Evolutionary conservation across 139 green algal species (phyloP).

Genomic region (Micractinium sp.): DNA sequence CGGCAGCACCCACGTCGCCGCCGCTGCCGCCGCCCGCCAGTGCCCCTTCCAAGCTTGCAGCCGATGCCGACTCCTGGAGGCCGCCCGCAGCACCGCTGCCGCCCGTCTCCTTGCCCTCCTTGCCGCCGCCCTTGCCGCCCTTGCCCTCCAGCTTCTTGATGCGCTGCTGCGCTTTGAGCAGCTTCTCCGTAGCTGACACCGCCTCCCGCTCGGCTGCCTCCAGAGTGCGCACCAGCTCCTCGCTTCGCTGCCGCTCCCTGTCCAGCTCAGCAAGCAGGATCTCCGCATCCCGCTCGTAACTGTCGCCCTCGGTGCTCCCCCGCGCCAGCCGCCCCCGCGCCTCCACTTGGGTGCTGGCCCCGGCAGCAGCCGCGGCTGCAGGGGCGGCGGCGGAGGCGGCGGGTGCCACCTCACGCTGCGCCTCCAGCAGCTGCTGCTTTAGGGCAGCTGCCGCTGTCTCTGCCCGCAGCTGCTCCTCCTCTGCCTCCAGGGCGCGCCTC

Average conservation of each 20-base stretch:
- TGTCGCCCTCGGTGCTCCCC: background rate
- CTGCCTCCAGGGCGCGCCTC: slow-evolving; percentile 55
- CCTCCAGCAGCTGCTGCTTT: background rate
- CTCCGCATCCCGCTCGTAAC: slow-evolving; percentile 7
- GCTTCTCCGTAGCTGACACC: slow-evolving; percentile 33
- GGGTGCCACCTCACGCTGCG: slow-evolving; percentile 10
- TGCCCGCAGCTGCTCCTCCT: slow-evolving; percentile 65
- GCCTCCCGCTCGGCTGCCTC: slow-evolving; percentile 30
- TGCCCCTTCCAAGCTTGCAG: background rate
- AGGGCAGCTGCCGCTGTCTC: slow-evolving; percentile 55
- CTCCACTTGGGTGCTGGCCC: background rate
- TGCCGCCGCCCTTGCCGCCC: slow-evolving; percentile 16
- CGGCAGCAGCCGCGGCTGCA: background rate
- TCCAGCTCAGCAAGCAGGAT: slow-evolving; percentile 43
- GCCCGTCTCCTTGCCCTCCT: background rate
- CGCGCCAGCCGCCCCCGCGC: background rate
- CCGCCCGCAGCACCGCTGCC: background rate
- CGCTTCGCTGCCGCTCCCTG: slow-evolving; percentile 32
- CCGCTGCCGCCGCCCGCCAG: background rate
- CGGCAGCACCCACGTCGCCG: background rate
- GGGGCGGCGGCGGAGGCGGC: background rate
- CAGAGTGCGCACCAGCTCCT: slow-evolving; percentile 13
- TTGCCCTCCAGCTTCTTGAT: slow-evolving; percentile 30
- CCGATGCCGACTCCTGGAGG: background rate
- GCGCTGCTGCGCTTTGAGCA: slow-evolving; percentile 4